Evolutionary conservation across 2,329 filamentous ascomycete genomes (phyloP).

Genomic region (Elsinoe necatrix): DNA sequence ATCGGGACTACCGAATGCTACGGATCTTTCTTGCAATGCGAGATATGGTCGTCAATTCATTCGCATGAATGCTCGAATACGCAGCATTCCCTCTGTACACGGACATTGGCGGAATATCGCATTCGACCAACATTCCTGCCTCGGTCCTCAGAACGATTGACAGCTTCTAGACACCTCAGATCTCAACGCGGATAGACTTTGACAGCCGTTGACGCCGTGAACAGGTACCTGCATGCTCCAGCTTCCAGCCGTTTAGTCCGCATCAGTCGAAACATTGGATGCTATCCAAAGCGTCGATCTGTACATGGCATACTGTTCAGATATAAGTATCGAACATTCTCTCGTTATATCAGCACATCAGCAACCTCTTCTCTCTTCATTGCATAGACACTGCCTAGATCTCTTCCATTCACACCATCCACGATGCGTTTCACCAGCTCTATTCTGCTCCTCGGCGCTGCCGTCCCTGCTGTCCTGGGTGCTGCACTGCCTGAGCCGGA

Average conservation of each 20-base stretch:
- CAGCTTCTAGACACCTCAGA: not conserved
- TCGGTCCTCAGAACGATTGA: not conserved
- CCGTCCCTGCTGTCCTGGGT: not conserved
- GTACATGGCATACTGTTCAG: not conserved
- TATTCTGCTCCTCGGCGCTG: not conserved
- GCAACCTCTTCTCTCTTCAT: not conserved
- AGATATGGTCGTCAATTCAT: not conserved
- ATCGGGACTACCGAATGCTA: not conserved
- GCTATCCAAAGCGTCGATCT: not conserved
- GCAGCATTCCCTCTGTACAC: no score
- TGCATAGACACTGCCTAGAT: not conserved
- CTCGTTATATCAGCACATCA: not conserved
- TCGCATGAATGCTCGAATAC: not conserved
- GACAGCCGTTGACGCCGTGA: constrained; percentile 9
- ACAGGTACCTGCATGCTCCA: constrained; percentile 3
- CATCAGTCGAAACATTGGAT: not conserved
- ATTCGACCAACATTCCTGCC: not conserved
- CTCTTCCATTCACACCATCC: not conserved
- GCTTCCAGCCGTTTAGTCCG: not conserved
- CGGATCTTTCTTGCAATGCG: not conserved
- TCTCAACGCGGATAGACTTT: not conserved
- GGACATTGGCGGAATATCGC: no score
- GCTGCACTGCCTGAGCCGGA: not conserved
- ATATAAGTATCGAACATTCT: not conserved
- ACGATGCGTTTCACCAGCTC: constrained; percentile 5